Evolutionary conservation across 371 early-diverging fungal genomes (phyloP).

Genomic region (Syncephalastrum monosporum): DNA sequence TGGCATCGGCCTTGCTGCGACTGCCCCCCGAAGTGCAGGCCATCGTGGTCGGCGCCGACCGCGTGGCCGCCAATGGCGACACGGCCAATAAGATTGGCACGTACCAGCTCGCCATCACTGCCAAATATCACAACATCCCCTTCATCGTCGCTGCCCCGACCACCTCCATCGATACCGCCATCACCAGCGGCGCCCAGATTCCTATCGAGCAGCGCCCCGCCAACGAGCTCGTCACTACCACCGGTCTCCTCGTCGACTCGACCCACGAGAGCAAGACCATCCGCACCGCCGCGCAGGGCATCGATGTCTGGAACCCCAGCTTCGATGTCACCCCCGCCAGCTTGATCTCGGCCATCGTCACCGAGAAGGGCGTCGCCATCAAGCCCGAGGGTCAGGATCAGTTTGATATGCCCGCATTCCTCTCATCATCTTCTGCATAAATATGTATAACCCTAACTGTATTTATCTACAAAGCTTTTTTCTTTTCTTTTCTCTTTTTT

Average conservation of each 20-base stretch:
- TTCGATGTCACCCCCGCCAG: conserved; percentile 93
- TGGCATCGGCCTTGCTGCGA: conserved; percentile 82
- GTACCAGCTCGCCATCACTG: conserved; percentile 92
- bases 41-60: conserved; percentile 95
- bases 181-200: conserved; percentile 71
- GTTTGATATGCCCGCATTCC: conserved; percentile 62
- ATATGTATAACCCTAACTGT: no score
- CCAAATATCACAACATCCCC: conserved; percentile 78
- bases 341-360: conserved; percentile 91
- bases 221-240: conserved; percentile 73
- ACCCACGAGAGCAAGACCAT: conserved; percentile 52
- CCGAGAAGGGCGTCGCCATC: conserved; percentile 83
- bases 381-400: conserved; percentile 55
- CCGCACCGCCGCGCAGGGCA: conserved; percentile 80
- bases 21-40: conserved; percentile 64
- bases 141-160: conserved; percentile 96
- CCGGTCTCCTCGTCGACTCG: conserved; percentile 57
- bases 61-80: conserved; percentile 95
- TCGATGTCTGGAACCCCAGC: conserved; percentile 94
- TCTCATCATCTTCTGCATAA: conserved; percentile 10
- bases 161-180: conserved; percentile 85
- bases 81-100: conserved; percentile 99
- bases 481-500: conserved; percentile 1
- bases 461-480: neutral
- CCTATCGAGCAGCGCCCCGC: conserved; percentile 85